These are phyloP conservation scores for Barbarea vulgaris DNA, from an alignment of 345 rosid genomes.

Conservation along the genomic window DNA sequence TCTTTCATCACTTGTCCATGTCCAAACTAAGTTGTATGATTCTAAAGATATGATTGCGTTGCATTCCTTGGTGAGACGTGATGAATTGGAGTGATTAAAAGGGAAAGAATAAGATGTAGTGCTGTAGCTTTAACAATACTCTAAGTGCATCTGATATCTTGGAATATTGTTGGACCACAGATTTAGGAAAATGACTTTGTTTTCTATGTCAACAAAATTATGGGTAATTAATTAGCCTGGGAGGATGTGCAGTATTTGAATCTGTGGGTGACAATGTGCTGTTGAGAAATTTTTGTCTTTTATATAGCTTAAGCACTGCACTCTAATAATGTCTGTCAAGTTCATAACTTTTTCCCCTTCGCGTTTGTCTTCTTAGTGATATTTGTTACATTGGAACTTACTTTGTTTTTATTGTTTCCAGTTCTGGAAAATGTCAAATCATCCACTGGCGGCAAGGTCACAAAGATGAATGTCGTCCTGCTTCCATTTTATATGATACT, in stretches of 20 bases:
- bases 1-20: not conserved
- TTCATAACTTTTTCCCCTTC: not conserved
- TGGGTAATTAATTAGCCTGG: not conserved
- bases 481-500: slow-evolving; percentile 31
- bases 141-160: slow-evolving; percentile 18
- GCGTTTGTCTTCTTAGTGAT: not conserved
- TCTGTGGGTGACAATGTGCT: slow-evolving; percentile 3
- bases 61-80: not conserved
- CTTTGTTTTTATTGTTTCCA: slow-evolving; percentile 24
- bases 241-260: not conserved
- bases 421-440: slow-evolving; percentile 91
- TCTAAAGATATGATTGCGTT: slow-evolving; percentile 5
- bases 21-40: not conserved
- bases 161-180: slow-evolving; percentile 12
- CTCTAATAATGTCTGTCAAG: slow-evolving; percentile 6
- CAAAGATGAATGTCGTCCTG: slow-evolving; percentile 77
- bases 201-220: not conserved
- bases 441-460: slow-evolving; percentile 98
- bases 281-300: slow-evolving; percentile 1
- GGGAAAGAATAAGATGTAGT: not conserved
- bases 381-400: slow-evolving; percentile 28
- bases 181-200: not conserved
- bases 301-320: slow-evolving; percentile 10
- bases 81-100: not conserved
- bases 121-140: slow-evolving; percentile 16